These are phyloP conservation scores for Croton laevigatus DNA, from an alignment of 441 rosid species.

Conservation along the genomic window DNA sequence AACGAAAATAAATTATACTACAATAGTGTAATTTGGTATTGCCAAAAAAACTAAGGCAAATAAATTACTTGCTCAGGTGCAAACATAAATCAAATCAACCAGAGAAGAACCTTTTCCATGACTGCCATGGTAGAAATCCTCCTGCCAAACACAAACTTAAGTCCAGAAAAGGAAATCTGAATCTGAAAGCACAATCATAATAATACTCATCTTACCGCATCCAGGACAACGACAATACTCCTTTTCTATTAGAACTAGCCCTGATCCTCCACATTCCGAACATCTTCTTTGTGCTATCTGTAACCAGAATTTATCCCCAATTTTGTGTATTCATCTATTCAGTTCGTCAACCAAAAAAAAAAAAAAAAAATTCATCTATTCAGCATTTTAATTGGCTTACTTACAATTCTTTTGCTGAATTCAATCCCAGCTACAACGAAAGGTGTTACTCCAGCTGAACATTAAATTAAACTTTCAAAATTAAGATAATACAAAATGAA, in stretches of 20 bases:
- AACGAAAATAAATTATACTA: too few species aligned
- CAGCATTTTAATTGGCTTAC: conserved; percentile 14
- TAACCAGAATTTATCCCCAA: not conserved
- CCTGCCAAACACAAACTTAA: conserved; percentile 37
- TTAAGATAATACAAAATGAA: not conserved
- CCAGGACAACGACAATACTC: conserved; percentile 60
- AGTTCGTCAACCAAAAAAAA: too few species aligned
- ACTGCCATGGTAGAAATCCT: conserved; percentile 93
- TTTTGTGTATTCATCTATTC: not conserved
- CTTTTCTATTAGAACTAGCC: conserved; percentile 55
- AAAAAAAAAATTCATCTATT: too few species aligned
- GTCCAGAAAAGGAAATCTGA: not conserved
- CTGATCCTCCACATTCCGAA: conserved; percentile 61
- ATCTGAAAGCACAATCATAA: not conserved
- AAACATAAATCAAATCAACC: conserved; percentile 34
- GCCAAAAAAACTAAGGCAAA: too few species aligned
- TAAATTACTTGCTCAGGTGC: not conserved
- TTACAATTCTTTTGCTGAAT: conserved; percentile 85
- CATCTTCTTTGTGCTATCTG: conserved; percentile 81
- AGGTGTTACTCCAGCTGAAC: conserved; percentile 78
- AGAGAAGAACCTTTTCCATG: conserved; percentile 88
- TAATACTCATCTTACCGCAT: conserved; percentile 45
- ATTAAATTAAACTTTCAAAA: not conserved
- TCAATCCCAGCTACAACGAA: conserved; percentile 88
- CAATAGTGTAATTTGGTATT: too few species aligned